Evolutionary conservation across 257 asterid genomes (phyloP), one percentile per base, ranked within the genome.

Genomic region (Orobanche coerulescens): DNA sequence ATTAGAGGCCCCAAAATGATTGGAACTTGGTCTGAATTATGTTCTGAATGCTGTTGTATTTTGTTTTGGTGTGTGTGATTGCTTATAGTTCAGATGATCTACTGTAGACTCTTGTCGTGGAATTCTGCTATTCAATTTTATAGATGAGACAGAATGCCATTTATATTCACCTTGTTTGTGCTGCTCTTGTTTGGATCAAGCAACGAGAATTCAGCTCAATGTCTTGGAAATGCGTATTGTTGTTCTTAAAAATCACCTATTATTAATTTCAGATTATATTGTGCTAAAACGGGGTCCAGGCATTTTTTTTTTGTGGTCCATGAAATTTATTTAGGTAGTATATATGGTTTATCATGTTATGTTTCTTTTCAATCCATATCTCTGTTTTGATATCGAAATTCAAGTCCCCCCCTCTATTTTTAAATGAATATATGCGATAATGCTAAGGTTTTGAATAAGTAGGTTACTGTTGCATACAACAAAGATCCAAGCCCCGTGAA

Each of bases 401-500:
- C 31, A 26, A 11, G 8, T 67, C 24, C 20, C 5, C 0, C 28
- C 58, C 62, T 34, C 25, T 42, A 39, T 9, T 19, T 20, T 61
- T 9, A 12, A 36, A 36, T 19, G 53, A 59, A 40, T 31, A 18
- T 24, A 61, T 30, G 7, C 7, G 36, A 30, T 2, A 3, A n/a
- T 36, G 11, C 12, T 5, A 0, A 25, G 16, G 23, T 30, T 47
- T 58, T 53, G 36, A 15, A 59, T 39, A 3, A 37, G 56, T 70
- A 91, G 98, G 98, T 91, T 40, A 91, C 98, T 66, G 93, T 92
- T 61, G 98, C 95, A 7, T 88, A 82, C 66, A 88, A 88, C 66
- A 92, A 88, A 54, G 98, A 92, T 36, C 83, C 90, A 0, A 85
- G 95, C 82, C 94, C 94, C 0, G 75, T 76, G 75, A 92, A 88